Evolutionary conservation across 768 basidiomycete species (phyloP).

Genomic region (Amanita inopinata): DNA sequence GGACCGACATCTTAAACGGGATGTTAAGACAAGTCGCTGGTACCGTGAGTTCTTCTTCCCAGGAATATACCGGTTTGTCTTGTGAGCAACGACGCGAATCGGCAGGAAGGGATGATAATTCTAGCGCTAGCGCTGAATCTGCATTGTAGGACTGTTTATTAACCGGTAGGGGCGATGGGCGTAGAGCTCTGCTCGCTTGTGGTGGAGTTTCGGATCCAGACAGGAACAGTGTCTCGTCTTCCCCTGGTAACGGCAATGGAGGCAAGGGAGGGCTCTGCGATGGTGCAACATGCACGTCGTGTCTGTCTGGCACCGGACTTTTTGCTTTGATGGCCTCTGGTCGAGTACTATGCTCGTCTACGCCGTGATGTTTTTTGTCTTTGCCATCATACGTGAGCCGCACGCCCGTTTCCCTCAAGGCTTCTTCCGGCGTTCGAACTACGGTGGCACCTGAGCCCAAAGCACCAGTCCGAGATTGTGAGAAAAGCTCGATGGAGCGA

Average conservation of each 20-base stretch:
- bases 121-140: conserved; percentile 7
- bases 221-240: conserved; percentile 21
- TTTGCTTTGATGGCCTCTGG: conserved; percentile 11
- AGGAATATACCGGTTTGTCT: conserved; percentile 22
- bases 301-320: conserved; percentile 11
- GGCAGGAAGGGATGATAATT: conserved; percentile 28
- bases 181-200: conserved; percentile 24
- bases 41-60: conserved; percentile 37
- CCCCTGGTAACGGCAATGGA: conserved; percentile 34
- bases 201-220: conserved; percentile 23
- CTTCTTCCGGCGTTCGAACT: conserved; percentile 75
- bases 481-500: conserved; percentile 29
- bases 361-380: conserved; percentile 7
- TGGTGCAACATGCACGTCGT: conserved; percentile 20
- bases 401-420: conserved; percentile 43
- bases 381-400: conserved; percentile 26
- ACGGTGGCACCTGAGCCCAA: conserved; percentile 69
- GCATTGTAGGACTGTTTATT: not conserved
- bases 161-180: conserved; percentile 14
- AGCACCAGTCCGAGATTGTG: conserved; percentile 33
- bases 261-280: conserved; percentile 47
- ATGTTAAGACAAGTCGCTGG: conserved; percentile 41
- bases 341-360: not conserved
- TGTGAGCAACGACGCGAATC: conserved; percentile 18
- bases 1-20: conserved; percentile 21